A percentile compares a stretch with the other conserved stretches of the same genome.
Evolutionary conservation across 441 rosid species (phyloP).

Genomic region (Adansonia gregorii): DNA sequence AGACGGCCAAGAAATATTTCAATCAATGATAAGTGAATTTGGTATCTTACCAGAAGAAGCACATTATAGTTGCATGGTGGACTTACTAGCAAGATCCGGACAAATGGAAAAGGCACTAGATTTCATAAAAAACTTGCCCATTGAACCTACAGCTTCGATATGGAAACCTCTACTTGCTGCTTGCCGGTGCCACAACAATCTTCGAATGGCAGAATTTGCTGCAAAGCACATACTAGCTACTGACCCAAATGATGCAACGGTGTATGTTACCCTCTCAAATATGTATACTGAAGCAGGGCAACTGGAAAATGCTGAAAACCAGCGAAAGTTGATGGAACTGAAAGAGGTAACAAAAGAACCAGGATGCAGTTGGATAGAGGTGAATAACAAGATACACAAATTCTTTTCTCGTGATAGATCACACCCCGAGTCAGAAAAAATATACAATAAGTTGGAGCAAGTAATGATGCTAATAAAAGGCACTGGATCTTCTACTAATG

Average conservation of each 20-base stretch:
- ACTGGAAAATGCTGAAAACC: constrained; percentile 28
- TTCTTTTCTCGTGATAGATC: constrained; percentile 31
- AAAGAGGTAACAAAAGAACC: constrained; percentile 30
- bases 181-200: constrained; percentile 33
- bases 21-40: constrained; percentile 28
- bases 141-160: constrained; percentile 33
- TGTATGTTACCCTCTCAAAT: constrained; percentile 33
- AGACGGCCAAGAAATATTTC: constrained; percentile 32
- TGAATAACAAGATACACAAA: constrained; percentile 31
- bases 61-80: constrained; percentile 37
- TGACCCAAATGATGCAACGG: constrained; percentile 32
- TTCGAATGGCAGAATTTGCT: constrained; percentile 32
- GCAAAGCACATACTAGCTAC: constrained; percentile 29
- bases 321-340: constrained; percentile 31
- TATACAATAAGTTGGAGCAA: constrained; percentile 29
- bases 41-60: constrained; percentile 33
- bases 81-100: constrained; percentile 37
- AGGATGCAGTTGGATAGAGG: constrained; percentile 38
- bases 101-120: constrained; percentile 31
- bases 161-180: constrained; percentile 38
- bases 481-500: constrained; percentile 4
- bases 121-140: constrained; percentile 30
- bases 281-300: constrained; percentile 29
- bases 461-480: constrained; percentile 25
- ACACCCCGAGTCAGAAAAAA: constrained; percentile 19